Percentiles rank a stretch among this genome's conserved stretches.
These are phyloP conservation scores for Chiua virens DNA, from an alignment of 768 basidiomycete species.

Conservation along the genomic window DNA sequence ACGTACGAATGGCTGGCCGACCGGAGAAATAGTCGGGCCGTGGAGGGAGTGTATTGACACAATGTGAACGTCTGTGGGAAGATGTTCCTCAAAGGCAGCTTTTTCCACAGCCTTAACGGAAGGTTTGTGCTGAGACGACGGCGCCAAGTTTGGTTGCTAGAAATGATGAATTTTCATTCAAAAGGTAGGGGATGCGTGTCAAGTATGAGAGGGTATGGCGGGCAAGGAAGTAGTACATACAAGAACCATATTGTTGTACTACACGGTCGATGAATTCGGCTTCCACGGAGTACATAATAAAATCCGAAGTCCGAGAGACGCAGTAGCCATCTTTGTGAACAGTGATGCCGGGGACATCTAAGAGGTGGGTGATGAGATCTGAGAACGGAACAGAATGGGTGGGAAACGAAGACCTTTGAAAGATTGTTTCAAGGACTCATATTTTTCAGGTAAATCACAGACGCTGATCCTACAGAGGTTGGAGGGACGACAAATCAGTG, in stretches of 20 bases:
- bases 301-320: slow-evolving; percentile 87
- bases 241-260: slow-evolving; percentile 88
- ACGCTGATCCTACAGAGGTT: slow-evolving; percentile 69
- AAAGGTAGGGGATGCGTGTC: background rate
- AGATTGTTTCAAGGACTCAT: slow-evolving; percentile 56
- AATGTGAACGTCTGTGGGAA: slow-evolving; percentile 85
- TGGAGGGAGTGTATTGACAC: slow-evolving; percentile 94
- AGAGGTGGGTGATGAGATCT: slow-evolving; percentile 9
- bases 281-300: slow-evolving; percentile 94
- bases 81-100: slow-evolving; percentile 82
- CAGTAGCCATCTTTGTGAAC: slow-evolving; percentile 80
- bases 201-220: background rate
- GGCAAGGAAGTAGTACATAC: slow-evolving; percentile 42
- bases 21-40: slow-evolving; percentile 84
- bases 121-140: slow-evolving; percentile 93
- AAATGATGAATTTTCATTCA: too few species aligned
- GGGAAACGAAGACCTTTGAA: slow-evolving; percentile 50
- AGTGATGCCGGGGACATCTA: slow-evolving; percentile 56
- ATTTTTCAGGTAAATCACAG: slow-evolving; percentile 80
- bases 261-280: slow-evolving; percentile 83
- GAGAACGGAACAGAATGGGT: background rate
- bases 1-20: slow-evolving; percentile 87
- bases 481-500: background rate
- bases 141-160: slow-evolving; percentile 90
- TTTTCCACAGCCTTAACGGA: slow-evolving; percentile 95